phyloP scores from a whole-genome alignment of 345 rosid species.

The Citrus sinensis region DNA sequence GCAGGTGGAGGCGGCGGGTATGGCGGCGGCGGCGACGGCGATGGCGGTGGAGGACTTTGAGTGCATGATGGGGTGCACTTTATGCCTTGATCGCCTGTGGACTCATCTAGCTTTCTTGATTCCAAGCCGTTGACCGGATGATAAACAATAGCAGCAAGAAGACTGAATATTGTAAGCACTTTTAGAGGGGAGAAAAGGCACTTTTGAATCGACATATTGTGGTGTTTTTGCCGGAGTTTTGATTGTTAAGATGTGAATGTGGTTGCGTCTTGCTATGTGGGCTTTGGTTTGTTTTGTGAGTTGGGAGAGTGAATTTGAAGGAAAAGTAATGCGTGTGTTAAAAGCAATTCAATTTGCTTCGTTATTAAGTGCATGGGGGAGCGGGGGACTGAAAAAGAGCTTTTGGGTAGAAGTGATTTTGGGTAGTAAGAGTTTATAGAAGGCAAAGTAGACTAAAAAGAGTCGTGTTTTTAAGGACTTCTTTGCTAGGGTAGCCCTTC shows the following conservation, averaged over 20 bases:
- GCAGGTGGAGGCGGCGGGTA: constrained; percentile 31
- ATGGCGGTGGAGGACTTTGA: constrained; percentile 36
- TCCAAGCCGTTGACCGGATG: constrained; percentile 17
- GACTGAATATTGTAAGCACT: not conserved
- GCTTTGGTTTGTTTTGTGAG: not conserved
- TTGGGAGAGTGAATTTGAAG: not conserved
- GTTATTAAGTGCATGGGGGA: constrained; percentile 28
- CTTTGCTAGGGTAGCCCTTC: not conserved
- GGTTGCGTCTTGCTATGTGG: not conserved
- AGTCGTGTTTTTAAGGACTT: constrained; percentile 13
- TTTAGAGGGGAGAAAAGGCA: not conserved
- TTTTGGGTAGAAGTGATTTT: not conserved
- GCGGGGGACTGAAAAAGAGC: not conserved
- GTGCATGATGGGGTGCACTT: constrained; percentile 40
- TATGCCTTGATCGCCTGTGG: constrained; percentile 12
- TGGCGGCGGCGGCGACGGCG: constrained; percentile 29
- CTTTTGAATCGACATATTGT: constrained; percentile 2
- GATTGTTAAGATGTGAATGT: not conserved
- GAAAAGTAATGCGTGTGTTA: not conserved
- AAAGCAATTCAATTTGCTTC: constrained; percentile 8
- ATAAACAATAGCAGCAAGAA: not conserved
- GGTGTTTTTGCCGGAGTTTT: not conserved
- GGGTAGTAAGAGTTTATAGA: not conserved
- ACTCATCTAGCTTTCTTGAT: constrained; percentile 30
- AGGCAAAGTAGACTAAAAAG: constrained; percentile 17